These are phyloP conservation scores for Akanthomyces dipterigenus DNA, from an alignment of 2,329 filamentous ascomycete genomes.

Conservation along the genomic window DNA sequence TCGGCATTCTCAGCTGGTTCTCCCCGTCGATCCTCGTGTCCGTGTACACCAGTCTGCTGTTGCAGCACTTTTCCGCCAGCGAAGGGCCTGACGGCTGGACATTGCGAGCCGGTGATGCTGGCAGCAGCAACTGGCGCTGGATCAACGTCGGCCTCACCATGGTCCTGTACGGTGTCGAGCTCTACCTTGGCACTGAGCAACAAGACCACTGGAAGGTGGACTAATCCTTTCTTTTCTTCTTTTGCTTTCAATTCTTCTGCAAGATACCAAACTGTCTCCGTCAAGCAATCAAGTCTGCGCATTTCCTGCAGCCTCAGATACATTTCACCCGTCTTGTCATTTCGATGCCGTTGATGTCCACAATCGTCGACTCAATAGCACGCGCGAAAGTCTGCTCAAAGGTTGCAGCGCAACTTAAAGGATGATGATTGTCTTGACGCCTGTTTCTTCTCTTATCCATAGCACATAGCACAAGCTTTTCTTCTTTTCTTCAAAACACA, in stretches of 20 bases:
- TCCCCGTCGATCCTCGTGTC: constrained; percentile 90
- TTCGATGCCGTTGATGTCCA: background rate
- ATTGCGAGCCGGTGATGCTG: constrained; percentile 68
- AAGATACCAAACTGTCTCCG: constrained; percentile 5
- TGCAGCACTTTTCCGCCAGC: constrained; percentile 87
- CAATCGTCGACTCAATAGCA: background rate
- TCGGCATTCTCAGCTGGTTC: constrained; percentile 87
- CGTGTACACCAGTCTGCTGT: constrained; percentile 89
- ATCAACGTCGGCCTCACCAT: constrained; percentile 86
- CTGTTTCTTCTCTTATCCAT: background rate
- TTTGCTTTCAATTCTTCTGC: constrained; percentile 10
- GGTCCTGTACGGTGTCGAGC: constrained; percentile 80
- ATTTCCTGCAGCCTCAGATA: background rate
- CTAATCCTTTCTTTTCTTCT: constrained; percentile 31
- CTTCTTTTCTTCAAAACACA: background rate
- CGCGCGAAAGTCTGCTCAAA: background rate
- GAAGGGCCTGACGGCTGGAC: constrained; percentile 73
- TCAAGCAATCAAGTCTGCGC: background rate
- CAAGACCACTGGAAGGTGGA: constrained; percentile 95
- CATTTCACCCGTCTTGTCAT: background rate
- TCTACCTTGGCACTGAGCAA: constrained; percentile 79
- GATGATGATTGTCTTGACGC: background rate
- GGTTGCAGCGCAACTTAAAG: background rate
- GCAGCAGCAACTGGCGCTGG: constrained; percentile 89
- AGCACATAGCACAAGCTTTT: background rate